Evolutionary conservation across 1,139 yeast species (phyloP), one percentile per base, ranked within the genome.

Genomic region (Magnusiomyces tetraspermus): DNA sequence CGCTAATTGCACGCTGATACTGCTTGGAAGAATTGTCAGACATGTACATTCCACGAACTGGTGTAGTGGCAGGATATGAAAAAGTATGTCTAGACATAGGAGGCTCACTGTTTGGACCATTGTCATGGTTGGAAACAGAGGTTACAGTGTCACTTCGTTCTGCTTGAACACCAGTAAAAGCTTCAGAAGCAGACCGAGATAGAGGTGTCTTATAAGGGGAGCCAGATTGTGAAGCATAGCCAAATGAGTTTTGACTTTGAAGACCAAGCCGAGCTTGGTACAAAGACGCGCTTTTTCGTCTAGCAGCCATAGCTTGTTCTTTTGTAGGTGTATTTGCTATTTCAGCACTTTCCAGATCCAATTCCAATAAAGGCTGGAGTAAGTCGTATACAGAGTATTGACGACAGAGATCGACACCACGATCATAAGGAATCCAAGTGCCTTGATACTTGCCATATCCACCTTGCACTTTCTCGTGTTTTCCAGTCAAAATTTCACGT

Each of bases 361-460:
- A 74, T 46, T 71, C 75, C 57, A 87, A 76, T 47, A 88, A 73
- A 1, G 94, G 90, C 58, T 71, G 71, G 56, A 87, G 66, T 15
- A 75, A 69, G 1, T 83, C 87, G 59, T 75, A 80, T 0, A 87
- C 85, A 1, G 77, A 79, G 62, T 83, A 84, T 59, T 78, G 78
- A 50, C 74, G 75, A 46, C 89, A 81, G 21, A 86, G 71, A 6
- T 76, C 75, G 1, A 76, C 77, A 0, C 90, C 87, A 33, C 84
- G 70, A 23, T 61, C 67, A 45, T 60, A 63, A 0, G 96, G 95
- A 23, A 89, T 84, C 88, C 96, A 92, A 0, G 97, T 87, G 1
- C 97, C 97, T 69, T 90, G 97, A 66, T 86, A 87, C 64, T 88
- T 85, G 15, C 97, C 97, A 65, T 89, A 87, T 0, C 96, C 97